Base-by-base conservation (phyloP, 2,329 filamentous ascomycete genomes). In the Colletotrichum trifolii region DNA sequence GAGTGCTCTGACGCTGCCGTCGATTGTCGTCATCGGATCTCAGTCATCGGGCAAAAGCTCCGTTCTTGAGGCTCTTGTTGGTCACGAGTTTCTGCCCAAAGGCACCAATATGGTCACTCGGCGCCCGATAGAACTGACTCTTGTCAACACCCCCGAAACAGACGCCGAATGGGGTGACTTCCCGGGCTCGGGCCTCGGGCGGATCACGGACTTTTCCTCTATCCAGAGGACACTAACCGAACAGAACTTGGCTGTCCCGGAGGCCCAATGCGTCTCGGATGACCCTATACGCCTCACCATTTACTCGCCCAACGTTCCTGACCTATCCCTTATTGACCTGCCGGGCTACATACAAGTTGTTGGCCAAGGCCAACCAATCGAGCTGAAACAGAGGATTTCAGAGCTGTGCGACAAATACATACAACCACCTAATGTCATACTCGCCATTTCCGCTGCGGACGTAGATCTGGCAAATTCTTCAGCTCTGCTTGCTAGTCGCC, bases 381-480 rank as follows among this genome's bases (percentile, higher is more conserved):
- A 97, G 77, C 82, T 99, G 58, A 98, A 98, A 79, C 92, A 96
- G 73, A 97, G 96, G 81, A 99, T 99, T 68, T 88, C 92, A 2
- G 94, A 97, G 72, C 88, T 99, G 11, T 99, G 96, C 76, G 96
- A 99, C 78, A 98, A 97, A 80, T 99, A 99, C 74, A 99, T 99
- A 55, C 93, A 97, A 74, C 82, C 94, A 6, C 96, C 96, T 0
- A 99, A 99, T 74, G 91, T 99, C 70, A 97, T 99, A 67, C 85
- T 99, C 8, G 96, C 96, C 43, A 98, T 99, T 68, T 99, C 96
- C 1, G 96, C 96, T 2, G 96, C 96, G 33, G 96, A 99, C 78
- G 96, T 99, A 15, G 96, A 99, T 82, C 79, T 99, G 62, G 96
- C 96, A 25, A 99, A 99, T 77, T 99, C 96, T 1, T 96, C 96